Percentiles rank a stretch among this genome's conserved stretches.
Conservation (phyloP, 2,329 filamentous ascomycete genomes). For the Nemania sp. region DNA sequence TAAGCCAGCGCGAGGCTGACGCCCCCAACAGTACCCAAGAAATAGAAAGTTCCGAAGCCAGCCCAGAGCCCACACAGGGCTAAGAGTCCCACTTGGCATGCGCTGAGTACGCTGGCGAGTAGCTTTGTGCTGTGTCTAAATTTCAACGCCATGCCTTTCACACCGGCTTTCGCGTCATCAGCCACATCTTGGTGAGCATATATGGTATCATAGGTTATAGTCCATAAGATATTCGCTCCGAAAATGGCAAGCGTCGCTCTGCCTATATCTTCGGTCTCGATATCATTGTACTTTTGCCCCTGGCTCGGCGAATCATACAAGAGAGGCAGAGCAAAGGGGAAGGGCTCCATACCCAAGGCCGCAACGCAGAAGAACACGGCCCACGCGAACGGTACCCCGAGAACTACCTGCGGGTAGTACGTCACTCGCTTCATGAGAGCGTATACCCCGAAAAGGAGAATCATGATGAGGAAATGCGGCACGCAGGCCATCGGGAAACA, state of each 20-base stretch:
- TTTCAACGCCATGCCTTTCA: conserved; percentile 40
- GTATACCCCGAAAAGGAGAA: conserved; percentile 58
- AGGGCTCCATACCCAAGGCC: conserved; percentile 56
- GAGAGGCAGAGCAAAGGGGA: neutral
- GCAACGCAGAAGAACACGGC: conserved; percentile 62
- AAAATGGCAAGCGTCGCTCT: conserved; percentile 30
- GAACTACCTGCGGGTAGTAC: conserved; percentile 63
- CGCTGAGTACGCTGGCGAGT: conserved; percentile 3
- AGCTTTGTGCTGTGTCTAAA: conserved; percentile 36
- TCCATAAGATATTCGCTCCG: conserved; percentile 38
- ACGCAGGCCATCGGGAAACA: conserved; percentile 20
- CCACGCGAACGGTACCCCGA: conserved; percentile 64
- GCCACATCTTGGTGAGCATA: conserved; percentile 42
- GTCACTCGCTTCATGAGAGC: conserved; percentile 65
- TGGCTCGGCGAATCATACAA: neutral
- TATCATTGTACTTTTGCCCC: neutral
- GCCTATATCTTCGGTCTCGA: neutral
- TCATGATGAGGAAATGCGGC: conserved; percentile 51
- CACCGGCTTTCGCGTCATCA: conserved; percentile 40
- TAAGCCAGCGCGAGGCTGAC: conserved; percentile 7
- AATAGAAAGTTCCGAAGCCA: conserved; percentile 17
- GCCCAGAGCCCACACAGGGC: conserved; percentile 16
- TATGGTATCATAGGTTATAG: conserved; percentile 39
- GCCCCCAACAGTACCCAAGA: conserved; percentile 9
- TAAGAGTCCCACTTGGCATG: conserved; percentile 14